phyloP scores from a whole-genome alignment of 176 grass and related monocot species.

The Lolium perenne region DNA sequence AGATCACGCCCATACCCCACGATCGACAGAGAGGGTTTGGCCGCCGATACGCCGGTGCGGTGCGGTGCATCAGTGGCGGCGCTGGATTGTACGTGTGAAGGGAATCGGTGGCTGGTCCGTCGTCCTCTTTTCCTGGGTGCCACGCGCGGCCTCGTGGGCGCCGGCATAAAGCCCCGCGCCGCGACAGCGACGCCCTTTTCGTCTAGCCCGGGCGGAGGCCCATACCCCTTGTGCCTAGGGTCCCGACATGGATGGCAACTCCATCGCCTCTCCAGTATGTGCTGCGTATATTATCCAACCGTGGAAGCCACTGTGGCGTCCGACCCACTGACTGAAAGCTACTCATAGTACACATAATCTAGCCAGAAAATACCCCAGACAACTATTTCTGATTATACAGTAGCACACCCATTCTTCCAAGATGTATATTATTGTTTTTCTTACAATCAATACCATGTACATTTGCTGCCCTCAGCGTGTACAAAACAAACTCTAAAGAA shows the following conservation, averaged over 20 bases:
- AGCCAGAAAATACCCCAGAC: no score
- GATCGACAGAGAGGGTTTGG: background rate
- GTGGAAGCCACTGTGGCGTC: no score
- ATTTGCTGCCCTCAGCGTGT: no score
- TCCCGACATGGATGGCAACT: background rate
- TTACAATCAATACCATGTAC: no score
- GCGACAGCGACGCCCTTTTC: background rate
- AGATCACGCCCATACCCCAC: background rate
- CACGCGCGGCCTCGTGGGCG: background rate
- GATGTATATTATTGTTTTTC: no score
- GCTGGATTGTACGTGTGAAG: background rate
- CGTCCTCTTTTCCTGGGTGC: background rate
- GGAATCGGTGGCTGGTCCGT: background rate
- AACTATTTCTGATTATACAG: no score
- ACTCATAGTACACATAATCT: no score
- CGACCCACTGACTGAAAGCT: no score
- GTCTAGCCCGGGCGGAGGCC: background rate
- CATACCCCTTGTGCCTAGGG: background rate
- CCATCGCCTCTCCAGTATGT: background rate
- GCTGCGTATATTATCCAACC: no score
- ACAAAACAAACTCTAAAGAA: no score
- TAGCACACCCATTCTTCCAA: no score
- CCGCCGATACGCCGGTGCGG: no score
- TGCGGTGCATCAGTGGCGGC: background rate
- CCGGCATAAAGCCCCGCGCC: background rate